Base-by-base conservation (phyloP, 2,329 filamentous ascomycete genomes). In the Acephala macrosclerotiorum region DNA sequence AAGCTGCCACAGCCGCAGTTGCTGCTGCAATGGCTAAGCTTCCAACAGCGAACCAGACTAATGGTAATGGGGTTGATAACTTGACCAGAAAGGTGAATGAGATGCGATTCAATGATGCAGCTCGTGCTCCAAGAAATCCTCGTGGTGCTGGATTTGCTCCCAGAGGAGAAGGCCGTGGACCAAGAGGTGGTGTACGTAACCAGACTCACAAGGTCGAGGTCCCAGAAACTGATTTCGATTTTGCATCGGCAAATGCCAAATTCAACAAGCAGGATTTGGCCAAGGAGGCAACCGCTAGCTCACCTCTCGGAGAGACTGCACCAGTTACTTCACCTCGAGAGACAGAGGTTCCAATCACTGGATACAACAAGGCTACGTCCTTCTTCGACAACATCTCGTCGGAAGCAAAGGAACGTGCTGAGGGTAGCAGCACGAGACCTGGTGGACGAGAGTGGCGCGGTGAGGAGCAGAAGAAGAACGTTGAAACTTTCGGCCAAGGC, bases 311-410 rank as follows among this genome's bases (percentile, higher is more conserved):
- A 45, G 87, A 91, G 56, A 80, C 80, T 3, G 77, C 83, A 0
- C 14, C 36, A 40, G 81, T 79, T 7, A 68, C 77, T 12, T 78
- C 84, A 26, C 77, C 77, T 12, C 68, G 73, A 16, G 78, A 79
- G 77, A 79, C 83, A 1, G 78, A 83, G 1, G 78, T 80, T 82
- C 7, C 79, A 14, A 83, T 82, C 7, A 80, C 83, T 40, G 85
- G 88, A 0, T 99, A 99, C 81, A 95, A 97, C 82, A 97, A 94
- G 80, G 85, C 89, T 5, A 89, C 83, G 3, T 97, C 93, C 1
- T 99, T 99, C 84, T 99, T 99, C 76, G 96, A 99, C 80, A 97
- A 99, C 79, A 97, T 99, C 70, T 97, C 93, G 0, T 97, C 93
- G 71, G 96, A 99, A 77, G 87, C 92, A 68, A 96, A 92, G 78